Evolutionary conservation across 202 grass and related monocot genomes (phyloP).

Genomic region (Carex arenaria): DNA sequence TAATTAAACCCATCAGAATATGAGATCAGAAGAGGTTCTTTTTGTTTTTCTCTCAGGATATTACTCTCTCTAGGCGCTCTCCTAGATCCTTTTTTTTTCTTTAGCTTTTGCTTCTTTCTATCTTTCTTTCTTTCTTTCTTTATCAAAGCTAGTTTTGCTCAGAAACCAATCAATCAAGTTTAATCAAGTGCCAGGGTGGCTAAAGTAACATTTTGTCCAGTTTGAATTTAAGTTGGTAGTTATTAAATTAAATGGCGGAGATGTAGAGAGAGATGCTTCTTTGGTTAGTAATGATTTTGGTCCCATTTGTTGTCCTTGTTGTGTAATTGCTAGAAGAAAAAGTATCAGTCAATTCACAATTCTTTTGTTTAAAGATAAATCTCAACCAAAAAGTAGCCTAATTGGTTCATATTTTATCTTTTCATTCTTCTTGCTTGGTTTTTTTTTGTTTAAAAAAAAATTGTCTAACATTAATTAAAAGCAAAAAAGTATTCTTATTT

Average conservation of each 20-base stretch:
- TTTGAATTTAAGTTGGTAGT: slow-evolving; percentile 13
- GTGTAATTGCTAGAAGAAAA: slow-evolving; percentile 14
- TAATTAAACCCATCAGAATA: slow-evolving; percentile 2
- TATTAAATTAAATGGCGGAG: background rate
- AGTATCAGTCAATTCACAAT: slow-evolving; percentile 11
- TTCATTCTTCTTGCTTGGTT: background rate
- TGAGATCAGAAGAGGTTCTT: background rate
- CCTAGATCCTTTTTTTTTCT: background rate
- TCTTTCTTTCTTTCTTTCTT: slow-evolving; percentile 10
- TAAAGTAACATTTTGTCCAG: slow-evolving; percentile 17
- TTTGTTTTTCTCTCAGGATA: slow-evolving; percentile 14
- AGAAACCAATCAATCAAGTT: slow-evolving; percentile 10
- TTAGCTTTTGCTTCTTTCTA: slow-evolving; percentile 4
- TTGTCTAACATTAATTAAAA: too few relatives aligned
- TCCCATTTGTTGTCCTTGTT: background rate
- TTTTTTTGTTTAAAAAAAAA: background rate
- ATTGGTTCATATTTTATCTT: background rate
- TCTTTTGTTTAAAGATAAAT: background rate
- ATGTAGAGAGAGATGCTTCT: background rate
- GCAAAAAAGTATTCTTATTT: too few relatives aligned
- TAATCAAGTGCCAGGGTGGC: slow-evolving; percentile 17
- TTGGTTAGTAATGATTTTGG: background rate
- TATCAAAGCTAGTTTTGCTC: slow-evolving; percentile 21
- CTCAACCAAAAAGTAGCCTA: background rate
- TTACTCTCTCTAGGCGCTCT: slow-evolving; percentile 4